A percentile compares a stretch with the other conserved stretches of the same genome.
These are phyloP conservation scores for Gleditsia sinensis DNA, from an alignment of 306 rosid genomes.

Conservation along the genomic window DNA sequence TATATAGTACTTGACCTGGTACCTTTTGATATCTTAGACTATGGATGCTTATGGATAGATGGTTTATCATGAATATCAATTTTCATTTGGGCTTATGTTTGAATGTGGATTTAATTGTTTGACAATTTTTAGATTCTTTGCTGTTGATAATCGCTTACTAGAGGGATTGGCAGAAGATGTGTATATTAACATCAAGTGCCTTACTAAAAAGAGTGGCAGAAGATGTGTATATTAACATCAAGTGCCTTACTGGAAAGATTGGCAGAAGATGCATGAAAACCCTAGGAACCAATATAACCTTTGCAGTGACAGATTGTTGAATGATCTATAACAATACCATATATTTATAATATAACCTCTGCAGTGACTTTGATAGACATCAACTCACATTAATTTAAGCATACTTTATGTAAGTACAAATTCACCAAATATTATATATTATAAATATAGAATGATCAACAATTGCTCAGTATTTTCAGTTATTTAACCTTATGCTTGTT, in stretches of 20 bases:
- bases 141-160: no score
- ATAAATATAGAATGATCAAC: neutral
- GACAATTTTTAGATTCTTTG: no score
- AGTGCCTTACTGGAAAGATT: constrained; percentile 67
- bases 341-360: constrained; percentile 36
- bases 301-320: neutral
- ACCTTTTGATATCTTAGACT: no score
- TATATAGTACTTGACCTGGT: no score
- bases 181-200: no score
- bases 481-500: constrained; percentile 7
- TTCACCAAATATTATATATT: constrained; percentile 2
- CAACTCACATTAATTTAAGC: constrained; percentile 25
- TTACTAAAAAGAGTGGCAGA: no score
- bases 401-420: constrained; percentile 6
- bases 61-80: no score
- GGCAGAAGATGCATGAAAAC: constrained; percentile 84
- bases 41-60: no score
- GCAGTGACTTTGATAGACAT: constrained; percentile 54
- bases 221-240: no score
- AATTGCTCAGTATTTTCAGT: constrained; percentile 11
- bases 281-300: constrained; percentile 54
- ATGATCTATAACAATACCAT: neutral
- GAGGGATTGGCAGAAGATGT: no score
- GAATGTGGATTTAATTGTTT: no score
- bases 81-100: no score